Evolutionary conservation across 176 grass and related monocot genomes (phyloP).

Genomic region (Triticum dicoccoides): DNA sequence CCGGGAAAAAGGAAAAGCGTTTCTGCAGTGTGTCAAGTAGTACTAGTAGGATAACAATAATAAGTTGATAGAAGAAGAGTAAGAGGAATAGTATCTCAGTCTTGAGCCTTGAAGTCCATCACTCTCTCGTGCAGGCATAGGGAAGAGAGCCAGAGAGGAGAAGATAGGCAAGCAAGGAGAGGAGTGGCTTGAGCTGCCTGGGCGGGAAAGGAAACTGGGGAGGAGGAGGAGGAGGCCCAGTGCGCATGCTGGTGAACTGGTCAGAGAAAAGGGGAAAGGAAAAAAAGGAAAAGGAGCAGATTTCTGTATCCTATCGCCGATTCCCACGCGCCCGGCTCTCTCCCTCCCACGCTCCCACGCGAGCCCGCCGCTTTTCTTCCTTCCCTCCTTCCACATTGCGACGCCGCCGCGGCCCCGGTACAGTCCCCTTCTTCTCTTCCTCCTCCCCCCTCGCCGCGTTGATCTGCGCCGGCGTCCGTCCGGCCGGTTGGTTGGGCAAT

Average conservation of each 20-base stretch:
- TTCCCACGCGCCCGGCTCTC: conserved; percentile 2
- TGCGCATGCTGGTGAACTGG: neutral
- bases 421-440: neutral
- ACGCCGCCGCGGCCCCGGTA: conserved; percentile 25
- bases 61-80: neutral
- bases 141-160: neutral
- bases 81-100: neutral
- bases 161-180: neutral
- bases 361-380: conserved; percentile 14
- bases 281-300: neutral
- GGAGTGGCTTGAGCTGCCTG: conserved; percentile 33
- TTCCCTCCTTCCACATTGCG: neutral
- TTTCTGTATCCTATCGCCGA: conserved; percentile 28
- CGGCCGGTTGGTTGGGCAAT: neutral
- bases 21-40: neutral
- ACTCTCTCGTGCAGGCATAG: neutral
- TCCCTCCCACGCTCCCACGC: neutral
- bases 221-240: neutral
- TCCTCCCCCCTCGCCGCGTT: neutral
- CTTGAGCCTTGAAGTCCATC: neutral
- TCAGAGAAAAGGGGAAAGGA: neutral
- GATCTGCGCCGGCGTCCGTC: neutral
- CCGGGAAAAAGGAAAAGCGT: neutral
- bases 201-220: conserved; percentile 44
- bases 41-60: neutral